These are phyloP conservation scores for Nitzschia palea DNA, from an alignment of 108 stramenopile genomes.

Conservation along the genomic window DNA sequence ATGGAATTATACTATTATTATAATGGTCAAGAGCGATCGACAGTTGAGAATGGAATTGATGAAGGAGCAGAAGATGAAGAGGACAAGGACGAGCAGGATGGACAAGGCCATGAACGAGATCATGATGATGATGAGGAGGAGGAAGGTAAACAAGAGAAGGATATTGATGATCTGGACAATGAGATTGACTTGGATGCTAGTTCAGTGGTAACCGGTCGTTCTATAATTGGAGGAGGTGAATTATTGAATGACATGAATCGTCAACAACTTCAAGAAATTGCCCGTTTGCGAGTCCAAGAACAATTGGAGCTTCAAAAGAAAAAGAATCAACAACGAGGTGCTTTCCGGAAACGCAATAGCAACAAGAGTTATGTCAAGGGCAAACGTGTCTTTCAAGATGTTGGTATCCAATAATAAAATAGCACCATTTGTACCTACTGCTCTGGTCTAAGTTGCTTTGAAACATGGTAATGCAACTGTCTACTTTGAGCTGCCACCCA, in stretches of 20 bases:
- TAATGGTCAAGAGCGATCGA: too few species aligned
- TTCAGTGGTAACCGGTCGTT: constrained; percentile 10
- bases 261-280: constrained; percentile 64
- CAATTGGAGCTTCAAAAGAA: constrained; percentile 75
- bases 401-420: too few species aligned
- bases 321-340: constrained; percentile 57
- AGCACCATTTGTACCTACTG: too few species aligned
- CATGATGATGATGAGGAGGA: constrained; percentile 43
- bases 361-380: constrained; percentile 87
- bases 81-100: constrained; percentile 12
- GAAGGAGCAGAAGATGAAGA: constrained; percentile 20
- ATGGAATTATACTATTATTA: constrained; percentile 77
- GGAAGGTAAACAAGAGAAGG: constrained; percentile 37
- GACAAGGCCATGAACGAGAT: constrained; percentile 29
- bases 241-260: constrained; percentile 33
- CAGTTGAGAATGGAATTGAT: too few species aligned
- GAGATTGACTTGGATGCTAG: background rate
- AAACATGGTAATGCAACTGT: too few species aligned
- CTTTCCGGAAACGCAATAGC: constrained; percentile 75
- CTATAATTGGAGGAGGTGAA: constrained; percentile 20
- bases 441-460: too few species aligned
- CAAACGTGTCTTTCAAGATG: constrained; percentile 70
- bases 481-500: too few species aligned
- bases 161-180: constrained; percentile 37
- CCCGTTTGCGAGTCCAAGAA: constrained; percentile 65